A percentile compares a stretch with the other conserved stretches of the same genome.
Evolutionary conservation across 139 green algal genomes (phyloP).

Genomic region (Micractinium conductrix): DNA sequence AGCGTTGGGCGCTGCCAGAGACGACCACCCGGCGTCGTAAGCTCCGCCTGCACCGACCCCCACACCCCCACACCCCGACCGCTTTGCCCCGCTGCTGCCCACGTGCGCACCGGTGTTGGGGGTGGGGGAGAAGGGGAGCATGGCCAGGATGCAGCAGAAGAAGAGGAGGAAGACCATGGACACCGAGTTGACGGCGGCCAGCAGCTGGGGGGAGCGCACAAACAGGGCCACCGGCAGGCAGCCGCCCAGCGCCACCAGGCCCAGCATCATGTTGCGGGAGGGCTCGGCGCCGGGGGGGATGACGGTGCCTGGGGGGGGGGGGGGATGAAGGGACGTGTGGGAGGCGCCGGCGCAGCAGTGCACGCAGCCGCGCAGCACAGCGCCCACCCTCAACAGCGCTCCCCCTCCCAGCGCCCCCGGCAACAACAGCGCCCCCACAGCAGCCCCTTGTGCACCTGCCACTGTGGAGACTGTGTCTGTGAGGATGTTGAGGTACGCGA

Average conservation of each 20-base stretch:
- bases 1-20: too few species aligned
- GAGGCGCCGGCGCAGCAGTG: not conserved
- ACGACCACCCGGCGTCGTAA: too few species aligned
- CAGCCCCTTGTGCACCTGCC: slow-evolving; percentile 29
- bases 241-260: slow-evolving; percentile 70
- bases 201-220: slow-evolving; percentile 66
- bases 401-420: not conserved
- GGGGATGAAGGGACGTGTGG: not conserved
- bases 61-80: too few species aligned
- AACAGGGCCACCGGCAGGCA: slow-evolving; percentile 74
- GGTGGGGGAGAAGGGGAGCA: slow-evolving; percentile 46
- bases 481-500: slow-evolving; percentile 88
- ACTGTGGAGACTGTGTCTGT: slow-evolving; percentile 79
- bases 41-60: too few species aligned
- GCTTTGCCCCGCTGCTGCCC: too few species aligned
- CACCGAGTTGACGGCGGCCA: slow-evolving; percentile 66
- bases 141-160: slow-evolving; percentile 66
- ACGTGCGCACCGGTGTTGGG: not conserved
- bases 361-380: not conserved
- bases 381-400: not conserved
- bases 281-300: slow-evolving; percentile 85
- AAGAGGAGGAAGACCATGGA: slow-evolving; percentile 75
- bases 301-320: slow-evolving; percentile 59
- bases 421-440: not conserved
- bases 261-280: slow-evolving; percentile 63